phyloP scores from a whole-genome alignment of 2,329 filamentous ascomycete species.

The Exophiala spinifera region DNA sequence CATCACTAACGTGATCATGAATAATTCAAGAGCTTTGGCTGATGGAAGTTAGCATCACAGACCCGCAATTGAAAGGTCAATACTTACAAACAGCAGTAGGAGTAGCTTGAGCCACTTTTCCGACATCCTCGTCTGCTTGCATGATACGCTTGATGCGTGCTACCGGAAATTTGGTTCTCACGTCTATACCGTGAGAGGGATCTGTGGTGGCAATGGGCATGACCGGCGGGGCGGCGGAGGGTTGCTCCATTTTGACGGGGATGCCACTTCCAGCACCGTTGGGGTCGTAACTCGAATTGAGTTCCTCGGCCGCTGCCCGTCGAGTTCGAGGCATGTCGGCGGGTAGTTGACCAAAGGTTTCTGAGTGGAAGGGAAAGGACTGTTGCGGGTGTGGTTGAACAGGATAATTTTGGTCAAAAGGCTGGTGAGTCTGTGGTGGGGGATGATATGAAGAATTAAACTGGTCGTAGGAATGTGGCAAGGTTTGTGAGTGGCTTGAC shows the following conservation, averaged over 20 bases:
- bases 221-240: constrained; percentile 10
- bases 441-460: constrained; percentile 21
- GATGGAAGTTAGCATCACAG: constrained; percentile 28
- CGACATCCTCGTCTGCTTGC: constrained; percentile 98
- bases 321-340: constrained; percentile 44
- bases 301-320: constrained; percentile 35
- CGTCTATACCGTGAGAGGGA: constrained; percentile 60
- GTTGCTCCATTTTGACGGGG: constrained; percentile 9
- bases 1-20: constrained; percentile 92
- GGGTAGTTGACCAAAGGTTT: constrained; percentile 20
- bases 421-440: constrained; percentile 39
- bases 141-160: constrained; percentile 98
- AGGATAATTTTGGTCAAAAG: constrained; percentile 17
- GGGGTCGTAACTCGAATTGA: constrained; percentile 24
- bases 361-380: constrained; percentile 2
- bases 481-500: constrained; percentile 30
- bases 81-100: constrained; percentile 79
- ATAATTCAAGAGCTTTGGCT: constrained; percentile 93
- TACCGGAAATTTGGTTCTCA: constrained; percentile 94
- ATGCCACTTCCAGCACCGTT: constrained; percentile 6
- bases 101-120: constrained; percentile 96
- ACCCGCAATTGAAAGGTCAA: constrained; percentile 14
- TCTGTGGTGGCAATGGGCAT: constrained; percentile 13
- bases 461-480: constrained; percentile 29
- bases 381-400: constrained; percentile 1